Percentiles rank a stretch among this genome's conserved stretches.
Conservation (phyloP, 1,284 basidiomycete genomes). For the Mycena sp. region DNA sequence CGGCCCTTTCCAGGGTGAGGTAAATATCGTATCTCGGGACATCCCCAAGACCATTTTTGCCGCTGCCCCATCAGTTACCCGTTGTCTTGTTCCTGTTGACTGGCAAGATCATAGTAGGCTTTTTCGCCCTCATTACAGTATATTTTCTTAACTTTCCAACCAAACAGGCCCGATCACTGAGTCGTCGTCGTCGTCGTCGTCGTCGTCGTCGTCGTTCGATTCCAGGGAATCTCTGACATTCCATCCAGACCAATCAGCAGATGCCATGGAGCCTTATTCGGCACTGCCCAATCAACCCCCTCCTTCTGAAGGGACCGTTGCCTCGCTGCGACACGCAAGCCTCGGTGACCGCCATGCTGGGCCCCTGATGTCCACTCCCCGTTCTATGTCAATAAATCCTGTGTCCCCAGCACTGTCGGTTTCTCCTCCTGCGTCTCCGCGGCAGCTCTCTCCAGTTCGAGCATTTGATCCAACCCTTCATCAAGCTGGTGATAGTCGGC, state of each 20-base stretch:
- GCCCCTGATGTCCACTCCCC: slow-evolving; percentile 7
- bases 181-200: too few species aligned
- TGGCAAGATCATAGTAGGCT: slow-evolving; percentile 12
- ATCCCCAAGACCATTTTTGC: slow-evolving; percentile 4
- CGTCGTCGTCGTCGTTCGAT: too few species aligned
- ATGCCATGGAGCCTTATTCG: slow-evolving; percentile 8
- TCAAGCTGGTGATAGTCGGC: too few species aligned
- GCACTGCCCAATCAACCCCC: slow-evolving; percentile 4
- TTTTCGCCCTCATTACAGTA: background rate
- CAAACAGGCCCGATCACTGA: background rate
- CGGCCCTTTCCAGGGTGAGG: background rate
- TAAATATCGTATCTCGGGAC: background rate
- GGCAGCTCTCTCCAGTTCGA: background rate
- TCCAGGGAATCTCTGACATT: background rate
- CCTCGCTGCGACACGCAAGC: slow-evolving; percentile 12
- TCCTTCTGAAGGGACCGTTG: slow-evolving; percentile 1
- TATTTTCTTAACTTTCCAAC: background rate
- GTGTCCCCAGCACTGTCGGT: background rate
- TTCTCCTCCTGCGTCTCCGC: slow-evolving; percentile 9
- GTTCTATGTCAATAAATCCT: slow-evolving; percentile 3
- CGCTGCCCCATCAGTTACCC: slow-evolving; percentile 9
- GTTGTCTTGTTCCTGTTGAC: slow-evolving; percentile 15
- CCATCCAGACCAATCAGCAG: slow-evolving; percentile 2
- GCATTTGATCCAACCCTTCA: background rate
- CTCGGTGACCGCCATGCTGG: background rate